Conservation (phyloP, 768 basidiomycete species). For the Boletus coccyginus region DNA sequence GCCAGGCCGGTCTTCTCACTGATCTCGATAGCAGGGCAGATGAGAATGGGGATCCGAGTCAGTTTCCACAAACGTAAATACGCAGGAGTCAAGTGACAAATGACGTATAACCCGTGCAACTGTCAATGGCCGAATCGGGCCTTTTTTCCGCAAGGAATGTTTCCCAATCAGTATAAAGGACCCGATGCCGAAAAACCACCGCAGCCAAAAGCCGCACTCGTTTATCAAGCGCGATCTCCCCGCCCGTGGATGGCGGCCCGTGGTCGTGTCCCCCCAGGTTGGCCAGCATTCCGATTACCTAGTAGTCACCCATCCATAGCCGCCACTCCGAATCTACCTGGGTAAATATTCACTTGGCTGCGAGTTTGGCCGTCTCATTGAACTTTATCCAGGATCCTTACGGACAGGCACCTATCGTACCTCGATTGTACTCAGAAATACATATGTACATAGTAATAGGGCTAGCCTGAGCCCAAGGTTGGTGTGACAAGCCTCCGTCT, state of each 20-base stretch:
- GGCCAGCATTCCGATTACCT: not conserved
- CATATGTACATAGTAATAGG: too few relatives aligned
- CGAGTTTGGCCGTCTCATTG: too few relatives aligned
- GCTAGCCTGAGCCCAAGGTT: too few relatives aligned
- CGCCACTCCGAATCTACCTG: too few relatives aligned
- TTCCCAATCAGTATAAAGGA: not conserved
- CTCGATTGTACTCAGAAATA: not conserved
- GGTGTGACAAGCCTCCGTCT: not conserved
- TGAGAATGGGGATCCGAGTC: not conserved
- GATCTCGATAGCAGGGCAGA: too few relatives aligned
- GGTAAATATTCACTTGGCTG: not conserved
- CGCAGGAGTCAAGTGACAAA: not conserved
- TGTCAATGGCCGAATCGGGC: not conserved
- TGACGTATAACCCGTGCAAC: not conserved
- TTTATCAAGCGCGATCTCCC: not conserved
- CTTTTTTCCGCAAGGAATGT: not conserved
- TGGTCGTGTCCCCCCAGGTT: not conserved
- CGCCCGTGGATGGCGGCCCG: not conserved
- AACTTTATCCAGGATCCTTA: too few relatives aligned
- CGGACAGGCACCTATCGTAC: not conserved
- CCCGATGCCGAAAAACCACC: not conserved
- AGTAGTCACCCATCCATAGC: not conserved
- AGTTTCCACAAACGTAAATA: not conserved
- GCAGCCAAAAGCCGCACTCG: not conserved
- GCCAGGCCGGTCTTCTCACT: too few relatives aligned